Percentiles rank a stretch among this genome's conserved stretches.
These are phyloP conservation scores for Trichoderma aggressivum DNA, from an alignment of 2,329 filamentous ascomycete genomes.

Conservation along the genomic window DNA sequence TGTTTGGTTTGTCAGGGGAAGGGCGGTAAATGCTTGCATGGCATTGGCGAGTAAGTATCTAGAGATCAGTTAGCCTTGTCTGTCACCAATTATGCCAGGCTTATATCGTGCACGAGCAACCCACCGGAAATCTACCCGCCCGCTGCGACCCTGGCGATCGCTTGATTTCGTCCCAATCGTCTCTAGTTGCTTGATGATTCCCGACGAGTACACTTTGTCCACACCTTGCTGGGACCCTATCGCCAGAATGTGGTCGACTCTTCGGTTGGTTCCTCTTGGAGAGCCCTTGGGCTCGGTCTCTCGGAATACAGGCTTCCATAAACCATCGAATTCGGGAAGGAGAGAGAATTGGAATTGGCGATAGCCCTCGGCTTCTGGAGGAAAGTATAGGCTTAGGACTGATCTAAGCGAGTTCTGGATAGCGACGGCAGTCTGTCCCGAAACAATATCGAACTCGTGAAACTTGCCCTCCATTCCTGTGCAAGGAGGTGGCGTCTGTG, in stretches of 20 bases:
- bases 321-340: slow-evolving; percentile 46
- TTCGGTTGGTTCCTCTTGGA: slow-evolving; percentile 33
- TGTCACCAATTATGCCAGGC: background rate
- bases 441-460: slow-evolving; percentile 41
- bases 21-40: slow-evolving; percentile 56
- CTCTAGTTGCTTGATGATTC: slow-evolving; percentile 52
- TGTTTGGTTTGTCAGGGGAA: slow-evolving; percentile 47
- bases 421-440: slow-evolving; percentile 46
- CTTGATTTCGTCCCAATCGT: slow-evolving; percentile 50
- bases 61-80: background rate
- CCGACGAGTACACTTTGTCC: slow-evolving; percentile 45
- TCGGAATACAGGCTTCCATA: slow-evolving; percentile 53
- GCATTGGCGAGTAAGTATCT: slow-evolving; percentile 60
- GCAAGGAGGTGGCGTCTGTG: slow-evolving; percentile 41
- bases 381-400: slow-evolving; percentile 50
- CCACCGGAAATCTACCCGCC: slow-evolving; percentile 58
- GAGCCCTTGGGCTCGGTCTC: slow-evolving; percentile 33
- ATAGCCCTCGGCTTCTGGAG: slow-evolving; percentile 45
- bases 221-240: slow-evolving; percentile 57
- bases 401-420: slow-evolving; percentile 57
- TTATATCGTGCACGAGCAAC: slow-evolving; percentile 19
- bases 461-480: slow-evolving; percentile 38
- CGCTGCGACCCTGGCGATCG: slow-evolving; percentile 47
- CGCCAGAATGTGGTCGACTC: slow-evolving; percentile 57
- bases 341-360: slow-evolving; percentile 47